Base-by-base conservation (phyloP, 345 rosid species). In the Citrus inodora region DNA sequence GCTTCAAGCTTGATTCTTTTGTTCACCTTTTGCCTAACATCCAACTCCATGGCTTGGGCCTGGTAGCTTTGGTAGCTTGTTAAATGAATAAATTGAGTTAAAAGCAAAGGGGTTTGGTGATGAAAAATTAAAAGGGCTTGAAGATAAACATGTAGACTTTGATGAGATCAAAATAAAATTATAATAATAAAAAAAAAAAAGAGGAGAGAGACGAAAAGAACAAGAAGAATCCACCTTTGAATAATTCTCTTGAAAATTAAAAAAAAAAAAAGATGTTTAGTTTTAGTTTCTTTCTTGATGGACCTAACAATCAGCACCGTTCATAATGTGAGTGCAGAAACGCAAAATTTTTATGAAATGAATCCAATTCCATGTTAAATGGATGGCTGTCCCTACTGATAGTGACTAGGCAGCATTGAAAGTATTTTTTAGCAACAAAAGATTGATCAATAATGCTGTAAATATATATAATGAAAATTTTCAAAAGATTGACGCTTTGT, bases 221-320 rank as follows among this genome's bases (percentile, higher is more conserved):
- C 87, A 82, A 83, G 85, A 82, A 75, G 79, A 85, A 74, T 76
- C 69, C 87, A 84, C 83, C 89, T 76, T 84, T 86, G 82, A 86
- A 86, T 70, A 82, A 77, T 56, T 76, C 79, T 76, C 76, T 56
- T 22, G 30, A 11, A 81, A 67, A 9, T 38, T 76, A 5, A 4
- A 13, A 61, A 9, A 61, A 62, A 9, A 62, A 28, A 28, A 28
- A 62, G 21, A 16, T 13, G 6, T 62, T 24, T 59, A 25, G 30
- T 63, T 71, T 71, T 55, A 6, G 48, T 55, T 28, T 71, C 53
- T 51, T 62, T 66, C 38, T 76, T 25, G 78, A 73, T 76, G 40
- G 68, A 79, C 73, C 77, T 70, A 56, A 30, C 11, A 73, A 82
- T 85, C 81, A 64, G 55, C 55, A 70, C 83, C 85, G 81, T 82